Conservation (phyloP, 2,329 filamentous ascomycete genomes). For the Aspergillus jensenii region DNA sequence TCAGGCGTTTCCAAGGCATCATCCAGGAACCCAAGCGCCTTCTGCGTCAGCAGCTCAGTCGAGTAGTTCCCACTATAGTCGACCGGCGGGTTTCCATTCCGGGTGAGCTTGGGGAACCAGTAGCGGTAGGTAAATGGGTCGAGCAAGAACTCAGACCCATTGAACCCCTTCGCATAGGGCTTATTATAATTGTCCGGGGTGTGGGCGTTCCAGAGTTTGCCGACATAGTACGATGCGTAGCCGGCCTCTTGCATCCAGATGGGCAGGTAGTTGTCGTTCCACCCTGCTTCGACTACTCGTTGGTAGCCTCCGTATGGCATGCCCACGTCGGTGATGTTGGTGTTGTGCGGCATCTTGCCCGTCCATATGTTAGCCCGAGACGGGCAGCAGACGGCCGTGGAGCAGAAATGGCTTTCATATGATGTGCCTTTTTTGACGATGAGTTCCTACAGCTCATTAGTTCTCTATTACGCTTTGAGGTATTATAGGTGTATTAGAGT, state of each 20-base stretch:
- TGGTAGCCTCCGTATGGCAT: conserved; percentile 54
- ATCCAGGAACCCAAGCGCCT: conserved; percentile 58
- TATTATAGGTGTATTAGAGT: not conserved
- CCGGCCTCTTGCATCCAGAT: conserved; percentile 54
- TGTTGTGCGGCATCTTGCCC: conserved; percentile 65
- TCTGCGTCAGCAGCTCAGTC: conserved; percentile 56
- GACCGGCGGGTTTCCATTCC: conserved; percentile 57
- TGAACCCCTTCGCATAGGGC: conserved; percentile 39
- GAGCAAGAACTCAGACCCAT: conserved; percentile 39
- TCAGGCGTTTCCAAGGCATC: conserved; percentile 51
- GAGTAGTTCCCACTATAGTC: conserved; percentile 54
- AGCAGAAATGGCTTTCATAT: conserved; percentile 64
- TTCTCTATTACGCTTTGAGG: too few relatives aligned
- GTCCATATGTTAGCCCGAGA: conserved; percentile 64
- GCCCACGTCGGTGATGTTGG: conserved; percentile 61
- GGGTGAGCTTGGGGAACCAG: conserved; percentile 56
- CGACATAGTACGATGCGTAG: conserved; percentile 56
- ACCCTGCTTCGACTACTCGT: conserved; percentile 52
- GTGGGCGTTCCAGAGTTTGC: conserved; percentile 57
- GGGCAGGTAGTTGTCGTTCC: conserved; percentile 53
- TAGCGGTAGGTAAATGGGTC: conserved; percentile 60
- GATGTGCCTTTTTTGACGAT: conserved; percentile 56
- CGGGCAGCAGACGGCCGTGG: conserved; percentile 65
- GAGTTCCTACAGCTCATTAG: conserved; percentile 39
- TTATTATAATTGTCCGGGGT: conserved; percentile 50